Evolutionary conservation across 495 filamentous ascomycete genomes (phyloP).

Genomic region (Astrothelium subdiscretum): DNA sequence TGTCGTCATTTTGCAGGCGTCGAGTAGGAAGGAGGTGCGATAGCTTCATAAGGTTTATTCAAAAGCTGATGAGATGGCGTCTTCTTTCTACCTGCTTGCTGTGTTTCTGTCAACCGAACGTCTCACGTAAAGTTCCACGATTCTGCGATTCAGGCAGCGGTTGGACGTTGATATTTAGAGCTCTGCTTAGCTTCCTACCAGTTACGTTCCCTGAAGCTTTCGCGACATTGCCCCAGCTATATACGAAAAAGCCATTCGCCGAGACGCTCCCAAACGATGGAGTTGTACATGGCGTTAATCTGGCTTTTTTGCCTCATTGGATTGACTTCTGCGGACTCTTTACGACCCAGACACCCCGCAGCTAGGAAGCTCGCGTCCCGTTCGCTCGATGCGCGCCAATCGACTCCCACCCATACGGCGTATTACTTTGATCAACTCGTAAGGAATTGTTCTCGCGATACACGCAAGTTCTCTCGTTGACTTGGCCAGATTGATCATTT

Average conservation of each 20-base stretch:
- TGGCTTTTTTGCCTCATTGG: not conserved
- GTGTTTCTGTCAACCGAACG: no score
- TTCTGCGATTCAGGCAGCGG: no score
- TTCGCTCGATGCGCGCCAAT: conserved; percentile 1
- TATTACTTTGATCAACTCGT: conserved; percentile 1
- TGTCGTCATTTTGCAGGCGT: not conserved
- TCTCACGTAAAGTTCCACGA: no score
- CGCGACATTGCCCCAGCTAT: not conserved
- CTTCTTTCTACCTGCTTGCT: not conserved
- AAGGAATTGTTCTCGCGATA: not conserved
- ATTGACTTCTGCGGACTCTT: not conserved
- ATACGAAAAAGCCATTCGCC: not conserved
- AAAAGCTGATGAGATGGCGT: not conserved
- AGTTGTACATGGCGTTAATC: not conserved
- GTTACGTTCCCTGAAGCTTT: no score
- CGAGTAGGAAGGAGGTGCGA: not conserved
- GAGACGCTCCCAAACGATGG: not conserved
- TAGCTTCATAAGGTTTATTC: not conserved
- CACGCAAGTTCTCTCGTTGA: not conserved
- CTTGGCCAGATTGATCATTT: conserved; percentile 33
- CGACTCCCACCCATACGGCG: not conserved
- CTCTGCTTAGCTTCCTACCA: no score
- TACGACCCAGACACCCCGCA: not conserved
- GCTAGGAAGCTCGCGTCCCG: not conserved
- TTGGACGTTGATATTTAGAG: no score